A percentile compares a stretch with the other conserved stretches of the same genome.
phyloP scores from a whole-genome alignment of 1,284 basidiomycete genomes.

The Puccinia horiana region DNA sequence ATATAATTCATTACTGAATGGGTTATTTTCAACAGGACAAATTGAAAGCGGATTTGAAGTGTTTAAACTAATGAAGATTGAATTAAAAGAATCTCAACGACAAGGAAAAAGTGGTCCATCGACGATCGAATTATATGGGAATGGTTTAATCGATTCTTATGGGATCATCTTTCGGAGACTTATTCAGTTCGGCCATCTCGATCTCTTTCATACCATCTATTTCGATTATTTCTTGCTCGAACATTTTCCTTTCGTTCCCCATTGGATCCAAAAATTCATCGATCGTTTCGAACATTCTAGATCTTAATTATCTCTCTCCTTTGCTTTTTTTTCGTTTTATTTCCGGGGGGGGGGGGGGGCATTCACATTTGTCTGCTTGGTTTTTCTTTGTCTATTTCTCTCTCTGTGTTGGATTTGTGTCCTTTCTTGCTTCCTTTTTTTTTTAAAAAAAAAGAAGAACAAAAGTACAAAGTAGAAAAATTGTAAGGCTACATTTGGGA shows the following conservation, averaged over 20 bases:
- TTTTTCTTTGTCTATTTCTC: neutral
- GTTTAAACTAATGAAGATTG: conserved; percentile 8
- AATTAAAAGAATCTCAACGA: neutral
- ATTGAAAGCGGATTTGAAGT: conserved; percentile 11
- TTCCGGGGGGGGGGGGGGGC: neutral
- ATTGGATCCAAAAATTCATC: conserved; percentile 31
- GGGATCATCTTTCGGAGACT: conserved; percentile 35
- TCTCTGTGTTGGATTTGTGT: too few relatives aligned
- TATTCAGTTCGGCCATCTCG: conserved; percentile 24
- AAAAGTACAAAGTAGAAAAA: too few relatives aligned
- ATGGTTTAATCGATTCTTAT: conserved; percentile 22
- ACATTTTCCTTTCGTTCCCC: conserved; percentile 8
- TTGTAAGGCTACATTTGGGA: too few relatives aligned
- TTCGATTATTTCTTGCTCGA: neutral
- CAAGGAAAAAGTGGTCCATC: neutral
- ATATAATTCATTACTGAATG: conserved; percentile 20
- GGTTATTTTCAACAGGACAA: conserved; percentile 12
- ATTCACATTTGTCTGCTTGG: neutral
- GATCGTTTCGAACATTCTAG: conserved; percentile 13
- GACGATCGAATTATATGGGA: neutral
- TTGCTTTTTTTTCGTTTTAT: too few relatives aligned
- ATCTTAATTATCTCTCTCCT: neutral
- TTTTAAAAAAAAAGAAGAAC: too few relatives aligned
- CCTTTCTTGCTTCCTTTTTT: too few relatives aligned
- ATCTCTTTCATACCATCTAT: neutral